Conservation (phyloP, 345 rosid species). For the Orychophragmus violaceus region DNA sequence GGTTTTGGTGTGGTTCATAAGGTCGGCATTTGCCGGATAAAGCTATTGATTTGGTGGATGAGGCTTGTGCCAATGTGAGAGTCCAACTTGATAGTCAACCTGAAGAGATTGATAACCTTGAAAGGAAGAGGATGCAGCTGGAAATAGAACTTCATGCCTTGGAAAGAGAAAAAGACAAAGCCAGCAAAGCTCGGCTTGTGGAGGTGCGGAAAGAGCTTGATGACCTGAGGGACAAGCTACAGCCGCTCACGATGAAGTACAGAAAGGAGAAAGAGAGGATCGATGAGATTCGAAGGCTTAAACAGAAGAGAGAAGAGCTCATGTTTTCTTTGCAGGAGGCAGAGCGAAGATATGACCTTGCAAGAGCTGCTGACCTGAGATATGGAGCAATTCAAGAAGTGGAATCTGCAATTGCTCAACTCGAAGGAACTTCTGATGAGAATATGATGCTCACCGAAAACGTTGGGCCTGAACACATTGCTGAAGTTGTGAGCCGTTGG, state of each 20-base stretch:
- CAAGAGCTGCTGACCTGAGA: slow-evolving; percentile 80
- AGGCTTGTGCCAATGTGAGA: slow-evolving; percentile 91
- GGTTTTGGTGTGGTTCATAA: slow-evolving; percentile 13
- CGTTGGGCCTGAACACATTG: slow-evolving; percentile 86
- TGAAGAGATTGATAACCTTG: slow-evolving; percentile 87
- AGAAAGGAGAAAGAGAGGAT: slow-evolving; percentile 84
- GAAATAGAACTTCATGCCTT: slow-evolving; percentile 88
- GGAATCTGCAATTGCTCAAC: slow-evolving; percentile 57
- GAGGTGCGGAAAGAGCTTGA: slow-evolving; percentile 91
- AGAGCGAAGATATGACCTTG: slow-evolving; percentile 81
- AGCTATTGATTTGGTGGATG: slow-evolving; percentile 91
- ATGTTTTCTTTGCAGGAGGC: slow-evolving; percentile 71
- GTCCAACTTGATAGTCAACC: slow-evolving; percentile 98
- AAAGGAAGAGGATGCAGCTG: slow-evolving; percentile 77
- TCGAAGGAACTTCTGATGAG: slow-evolving; percentile 59
- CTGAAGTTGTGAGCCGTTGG: slow-evolving; percentile 93
- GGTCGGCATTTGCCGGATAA: slow-evolving; percentile 93
- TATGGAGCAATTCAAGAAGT: slow-evolving; percentile 86
- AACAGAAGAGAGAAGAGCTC: slow-evolving; percentile 81
- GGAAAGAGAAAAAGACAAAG: slow-evolving; percentile 91
- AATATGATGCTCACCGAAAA: slow-evolving; percentile 76
- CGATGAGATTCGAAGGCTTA: slow-evolving; percentile 76
- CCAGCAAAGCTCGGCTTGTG: slow-evolving; percentile 75
- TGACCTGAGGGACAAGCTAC: slow-evolving; percentile 85
- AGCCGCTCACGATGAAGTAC: slow-evolving; percentile 82